Evolutionary conservation across 2,329 filamentous ascomycete genomes (phyloP).

Genomic region (Pezicula carpinea): DNA sequence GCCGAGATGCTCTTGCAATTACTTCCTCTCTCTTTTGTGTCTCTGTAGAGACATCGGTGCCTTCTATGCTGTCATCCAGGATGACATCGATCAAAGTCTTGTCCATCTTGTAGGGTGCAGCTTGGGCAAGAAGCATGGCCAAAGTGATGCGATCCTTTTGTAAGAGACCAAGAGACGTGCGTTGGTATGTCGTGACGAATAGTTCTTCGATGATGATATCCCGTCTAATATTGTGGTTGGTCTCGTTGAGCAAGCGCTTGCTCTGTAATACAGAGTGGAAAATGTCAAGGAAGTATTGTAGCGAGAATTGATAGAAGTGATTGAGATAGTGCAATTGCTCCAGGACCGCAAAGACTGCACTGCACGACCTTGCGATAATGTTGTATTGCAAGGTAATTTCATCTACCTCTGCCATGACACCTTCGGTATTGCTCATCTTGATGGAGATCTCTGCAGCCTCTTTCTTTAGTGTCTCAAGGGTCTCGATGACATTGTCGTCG

Average conservation of each 20-base stretch:
- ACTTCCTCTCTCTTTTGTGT: constrained; percentile 60
- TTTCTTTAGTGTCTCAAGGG: constrained; percentile 94
- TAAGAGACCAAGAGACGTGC: constrained; percentile 86
- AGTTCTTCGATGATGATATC: constrained; percentile 89
- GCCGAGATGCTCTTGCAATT: constrained; percentile 61
- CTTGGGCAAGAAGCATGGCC: constrained; percentile 91
- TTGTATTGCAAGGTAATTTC: constrained; percentile 93
- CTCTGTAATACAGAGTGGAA: constrained; percentile 91
- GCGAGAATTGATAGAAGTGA: constrained; percentile 98
- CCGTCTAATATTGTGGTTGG: constrained; percentile 72
- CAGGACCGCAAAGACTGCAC: constrained; percentile 92
- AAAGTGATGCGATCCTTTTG: constrained; percentile 94
- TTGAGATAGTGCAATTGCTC: constrained; percentile 98
- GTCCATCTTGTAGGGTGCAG: constrained; percentile 94
- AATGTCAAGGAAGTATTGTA: constrained; percentile 97
- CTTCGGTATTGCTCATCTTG: constrained; percentile 96
- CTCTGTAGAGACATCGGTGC: constrained; percentile 72
- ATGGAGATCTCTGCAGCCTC: constrained; percentile 92
- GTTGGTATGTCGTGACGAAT: constrained; percentile 86
- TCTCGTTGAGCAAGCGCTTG: constrained; percentile 64
- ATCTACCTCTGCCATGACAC: constrained; percentile 97
- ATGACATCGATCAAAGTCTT: constrained; percentile 82
- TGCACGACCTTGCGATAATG: constrained; percentile 89
- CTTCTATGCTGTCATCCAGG: constrained; percentile 71
- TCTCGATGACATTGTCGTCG: constrained; percentile 97